Evolutionary conservation across 306 rosid genomes (phyloP), one percentile per base, ranked within the genome.

Genomic region (Vicia faba): DNA sequence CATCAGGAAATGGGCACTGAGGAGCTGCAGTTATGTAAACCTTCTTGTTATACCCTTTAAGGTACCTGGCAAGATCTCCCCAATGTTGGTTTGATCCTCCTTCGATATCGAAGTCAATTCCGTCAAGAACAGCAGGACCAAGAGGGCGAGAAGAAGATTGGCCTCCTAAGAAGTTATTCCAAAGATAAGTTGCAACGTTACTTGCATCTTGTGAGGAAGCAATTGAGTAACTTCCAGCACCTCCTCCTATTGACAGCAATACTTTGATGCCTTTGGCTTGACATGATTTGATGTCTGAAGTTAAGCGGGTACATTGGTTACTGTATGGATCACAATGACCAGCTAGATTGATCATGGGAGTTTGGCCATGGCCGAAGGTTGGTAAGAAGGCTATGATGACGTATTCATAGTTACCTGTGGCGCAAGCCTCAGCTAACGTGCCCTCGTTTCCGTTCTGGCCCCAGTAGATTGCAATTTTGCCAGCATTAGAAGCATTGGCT

Each of bases 151-250:
- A 70, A 0, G 65, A 31, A 1, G 86, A 81, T 0, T 55, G 10
- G 6, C 86, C 86, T 2, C 86, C 84, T 16, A 81, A 48, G 72
- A 79, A 83, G 79, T 79, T 83, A 26, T 83, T 74, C 84, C 84
- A 80, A 13, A 75, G 78, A 45, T 80, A 75, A 25, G 75, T 66
- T n/a, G 84, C 84, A 13, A 53, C 78, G 12, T 41, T 2, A 0
- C 9, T 44, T 3, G 80, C 77, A 61, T 84, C 84, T 11, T 75
- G 72, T 2, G 59, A 31, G 2, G 82, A 79, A 38, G 68, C 15
- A 61, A 78, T 66, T 19, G 50, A 61, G 76, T 79, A 76, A 69
- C 75, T 73, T 11, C 83, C 81, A 7, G 62, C 69, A 3, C 71
- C 69, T 60, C 86, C 86, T 60, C 86, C 84, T 2, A 84, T 6